Conservation (phyloP, 352 stramenopile species). For the Phytophthora fragariae region DNA sequence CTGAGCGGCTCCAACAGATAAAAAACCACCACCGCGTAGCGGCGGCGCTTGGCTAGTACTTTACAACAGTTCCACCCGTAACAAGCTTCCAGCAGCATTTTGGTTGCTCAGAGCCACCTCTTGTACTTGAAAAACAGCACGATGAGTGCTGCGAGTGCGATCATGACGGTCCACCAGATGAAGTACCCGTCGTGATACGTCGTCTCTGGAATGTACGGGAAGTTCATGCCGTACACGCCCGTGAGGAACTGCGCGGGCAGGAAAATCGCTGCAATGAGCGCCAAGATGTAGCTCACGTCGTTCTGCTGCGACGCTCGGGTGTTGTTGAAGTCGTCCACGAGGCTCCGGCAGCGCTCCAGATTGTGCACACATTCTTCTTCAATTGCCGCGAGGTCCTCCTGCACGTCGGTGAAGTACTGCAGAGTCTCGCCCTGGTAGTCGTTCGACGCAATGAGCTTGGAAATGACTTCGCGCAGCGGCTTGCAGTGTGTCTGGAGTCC, state of each 20-base stretch:
- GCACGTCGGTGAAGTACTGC: conserved; percentile 82
- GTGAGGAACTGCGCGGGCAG: conserved; percentile 86
- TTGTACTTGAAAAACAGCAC: conserved; percentile 1
- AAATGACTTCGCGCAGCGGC: conserved; percentile 64
- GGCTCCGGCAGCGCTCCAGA: conserved; percentile 61
- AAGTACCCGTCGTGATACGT: conserved; percentile 72
- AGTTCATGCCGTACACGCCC: conserved; percentile 90
- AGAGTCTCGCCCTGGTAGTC: conserved; percentile 72
- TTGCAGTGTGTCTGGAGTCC: conserved; percentile 71
- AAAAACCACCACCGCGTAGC: too few relatives aligned
- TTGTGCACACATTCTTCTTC: conserved; percentile 81
- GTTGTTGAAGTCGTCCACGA: conserved; percentile 77
- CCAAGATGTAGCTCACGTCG: conserved; percentile 78
- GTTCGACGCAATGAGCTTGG: conserved; percentile 66
- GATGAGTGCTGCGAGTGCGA: background rate
- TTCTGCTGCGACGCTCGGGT: conserved; percentile 65
- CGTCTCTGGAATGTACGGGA: conserved; percentile 82
- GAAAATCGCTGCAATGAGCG: conserved; percentile 81
- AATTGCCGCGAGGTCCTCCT: conserved; percentile 77
- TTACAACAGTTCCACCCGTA: background rate
- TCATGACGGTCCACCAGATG: conserved; percentile 74
- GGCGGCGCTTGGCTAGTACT: too few relatives aligned
- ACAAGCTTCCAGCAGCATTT: background rate
- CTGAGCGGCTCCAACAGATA: too few relatives aligned
- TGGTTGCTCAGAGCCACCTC: background rate